Conservation (phyloP, 441 rosid species). For the Biscutella laevigata region DNA sequence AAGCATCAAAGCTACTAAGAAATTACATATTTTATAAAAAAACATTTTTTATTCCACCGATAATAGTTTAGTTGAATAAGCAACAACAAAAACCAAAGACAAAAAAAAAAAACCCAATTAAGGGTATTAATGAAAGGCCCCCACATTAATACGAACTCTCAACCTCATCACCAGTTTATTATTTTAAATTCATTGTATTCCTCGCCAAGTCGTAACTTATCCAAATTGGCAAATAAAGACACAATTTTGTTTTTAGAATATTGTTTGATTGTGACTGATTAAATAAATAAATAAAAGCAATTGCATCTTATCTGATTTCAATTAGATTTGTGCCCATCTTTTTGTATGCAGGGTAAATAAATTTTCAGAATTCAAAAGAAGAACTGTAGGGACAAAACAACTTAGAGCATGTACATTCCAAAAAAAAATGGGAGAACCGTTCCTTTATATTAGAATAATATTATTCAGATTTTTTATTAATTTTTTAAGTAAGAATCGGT, state of each 20-base stretch:
- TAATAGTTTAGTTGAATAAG: no score
- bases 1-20: no score
- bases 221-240: conserved; percentile 1
- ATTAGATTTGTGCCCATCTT: not conserved
- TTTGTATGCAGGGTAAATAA: not conserved
- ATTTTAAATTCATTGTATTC: not conserved
- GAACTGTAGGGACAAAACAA: no score
- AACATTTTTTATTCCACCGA: no score
- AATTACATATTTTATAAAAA: no score
- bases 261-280: not conserved
- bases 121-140: not conserved
- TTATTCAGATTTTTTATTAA: no score
- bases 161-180: not conserved
- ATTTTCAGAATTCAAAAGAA: no score
- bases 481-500: no score
- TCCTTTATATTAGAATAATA: no score
- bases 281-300: not conserved
- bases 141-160: conserved; percentile 13
- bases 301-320: not conserved
- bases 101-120: not conserved
- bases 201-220: conserved; percentile 12
- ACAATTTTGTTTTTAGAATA: not conserved
- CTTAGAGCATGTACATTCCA: no score
- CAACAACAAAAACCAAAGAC: not conserved
- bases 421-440: no score